A percentile compares a stretch with the other conserved stretches of the same genome.
Conservation (phyloP, 768 basidiomycete species). For the Pisolithus tinctorius region DNA sequence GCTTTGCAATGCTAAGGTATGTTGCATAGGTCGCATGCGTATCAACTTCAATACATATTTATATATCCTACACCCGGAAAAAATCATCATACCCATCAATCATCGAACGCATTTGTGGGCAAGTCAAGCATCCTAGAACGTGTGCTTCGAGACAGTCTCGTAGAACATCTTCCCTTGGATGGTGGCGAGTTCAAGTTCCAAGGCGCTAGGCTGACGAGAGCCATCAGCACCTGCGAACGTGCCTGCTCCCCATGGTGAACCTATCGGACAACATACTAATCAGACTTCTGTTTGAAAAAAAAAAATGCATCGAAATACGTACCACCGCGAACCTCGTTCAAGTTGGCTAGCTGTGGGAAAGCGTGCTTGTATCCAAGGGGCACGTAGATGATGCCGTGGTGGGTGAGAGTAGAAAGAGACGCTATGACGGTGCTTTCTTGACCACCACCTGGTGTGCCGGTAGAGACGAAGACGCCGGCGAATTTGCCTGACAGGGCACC, state of each 20-base stretch:
- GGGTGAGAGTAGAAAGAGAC: constrained; percentile 51
- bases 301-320: constrained; percentile 15
- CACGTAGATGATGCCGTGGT: constrained; percentile 69
- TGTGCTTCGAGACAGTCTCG: constrained; percentile 35
- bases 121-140: constrained; percentile 6
- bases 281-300: neutral
- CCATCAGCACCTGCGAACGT: constrained; percentile 46
- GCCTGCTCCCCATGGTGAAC: constrained; percentile 75
- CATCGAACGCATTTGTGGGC: neutral
- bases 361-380: constrained; percentile 63
- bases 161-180: constrained; percentile 52
- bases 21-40: no score
- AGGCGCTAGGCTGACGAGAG: constrained; percentile 37
- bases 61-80: neutral
- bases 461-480: constrained; percentile 68
- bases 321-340: constrained; percentile 55
- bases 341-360: constrained; percentile 35
- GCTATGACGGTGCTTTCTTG: constrained; percentile 57
- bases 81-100: neutral
- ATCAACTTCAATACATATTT: no score
- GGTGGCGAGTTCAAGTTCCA: constrained; percentile 46
- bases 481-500: constrained; percentile 70
- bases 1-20: no score
- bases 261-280: constrained; percentile 24
- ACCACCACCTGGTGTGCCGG: constrained; percentile 72